Base-by-base conservation (phyloP, 768 basidiomycete species). In the Kwoniella botswanensis region DNA sequence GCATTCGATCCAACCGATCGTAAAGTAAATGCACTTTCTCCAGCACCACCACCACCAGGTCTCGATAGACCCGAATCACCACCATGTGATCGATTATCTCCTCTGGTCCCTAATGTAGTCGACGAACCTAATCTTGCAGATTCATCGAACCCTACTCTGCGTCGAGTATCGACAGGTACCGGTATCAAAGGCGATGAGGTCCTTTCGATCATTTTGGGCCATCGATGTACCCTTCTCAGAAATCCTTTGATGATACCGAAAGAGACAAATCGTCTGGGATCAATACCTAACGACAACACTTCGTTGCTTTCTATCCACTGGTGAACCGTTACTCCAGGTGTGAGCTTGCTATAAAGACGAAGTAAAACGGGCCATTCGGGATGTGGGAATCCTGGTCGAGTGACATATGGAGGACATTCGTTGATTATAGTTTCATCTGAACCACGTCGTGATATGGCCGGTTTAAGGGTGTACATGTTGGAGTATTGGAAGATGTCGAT, bases 171-270 rank as follows among this genome's bases (percentile, higher is more conserved):
- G 15, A 74, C 73, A 21, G 65, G 74, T 21, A 66, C 55, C 2
- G 71, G 75, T 42, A 75, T 65, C 46, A 78, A 63, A 5, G 76
- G 76, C n/a, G 52, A 29, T 6, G 76, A 74, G 18, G 67, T 67
- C 43, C 71, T 59, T 50, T 80, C 79, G 17, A 80, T 41, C 44
- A 79, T 88, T 55, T 95, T 85, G 0, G 96, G 97, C 87, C 91
- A 98, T n/a, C 94, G 89, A 80, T 97, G 93, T 0, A 98, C 91
- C 53, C 97, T 87, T 13, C 93, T 90, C 17, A 99, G 86, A 82
- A 98, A 98, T 0, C 95, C 96, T 90, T 99, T 99, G 85, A 99
- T 96, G 24, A 98, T 92, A 5, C 97, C 97, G 78, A 98, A 99
- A 71, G 92, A 94, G 18, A 93, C 90, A 83, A 99, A 97, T n/a